Conservation (phyloP, 139 green algal genomes). For the Zygnema cylindricum region DNA sequence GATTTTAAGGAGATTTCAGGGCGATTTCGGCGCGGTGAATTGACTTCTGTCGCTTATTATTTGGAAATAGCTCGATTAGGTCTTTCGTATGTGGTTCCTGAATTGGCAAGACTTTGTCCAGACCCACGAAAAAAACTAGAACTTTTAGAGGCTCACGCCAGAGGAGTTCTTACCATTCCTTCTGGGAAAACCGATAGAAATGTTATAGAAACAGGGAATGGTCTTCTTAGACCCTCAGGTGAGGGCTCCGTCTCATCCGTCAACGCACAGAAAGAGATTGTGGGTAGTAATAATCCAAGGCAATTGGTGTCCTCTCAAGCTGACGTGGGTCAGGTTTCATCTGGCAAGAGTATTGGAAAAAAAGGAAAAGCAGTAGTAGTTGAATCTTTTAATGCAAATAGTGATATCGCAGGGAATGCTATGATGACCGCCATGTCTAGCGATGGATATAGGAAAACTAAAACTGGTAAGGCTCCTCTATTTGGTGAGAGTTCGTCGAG, state of each 20-base stretch:
- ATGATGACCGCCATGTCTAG: neutral
- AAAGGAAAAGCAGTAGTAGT: neutral
- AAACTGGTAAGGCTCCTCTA: neutral
- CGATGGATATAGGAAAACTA: neutral
- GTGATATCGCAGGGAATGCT: neutral
- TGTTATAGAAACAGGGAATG: neutral
- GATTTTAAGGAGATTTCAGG: constrained; percentile 54
- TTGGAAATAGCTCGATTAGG: constrained; percentile 46
- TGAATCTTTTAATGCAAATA: neutral
- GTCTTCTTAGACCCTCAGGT: too few relatives aligned
- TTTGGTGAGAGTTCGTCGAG: neutral
- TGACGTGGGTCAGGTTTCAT: neutral
- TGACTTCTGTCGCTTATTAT: constrained; percentile 39
- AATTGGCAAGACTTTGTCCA: constrained; percentile 53
- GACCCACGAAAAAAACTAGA: constrained; percentile 34
- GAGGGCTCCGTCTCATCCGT: neutral
- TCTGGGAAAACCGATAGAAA: neutral
- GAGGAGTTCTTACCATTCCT: neutral
- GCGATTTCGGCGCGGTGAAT: constrained; percentile 25
- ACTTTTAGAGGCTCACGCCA: constrained; percentile 39
- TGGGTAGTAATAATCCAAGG: neutral
- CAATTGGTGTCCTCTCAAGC: neutral
- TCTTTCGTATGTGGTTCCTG: constrained; percentile 46
- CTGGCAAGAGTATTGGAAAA: neutral
- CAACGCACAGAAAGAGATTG: neutral